A percentile compares a stretch with the other conserved stretches of the same genome.
Evolutionary conservation across 768 basidiomycete species (phyloP).

Genomic region (Sporobolomyces pararoseus): DNA sequence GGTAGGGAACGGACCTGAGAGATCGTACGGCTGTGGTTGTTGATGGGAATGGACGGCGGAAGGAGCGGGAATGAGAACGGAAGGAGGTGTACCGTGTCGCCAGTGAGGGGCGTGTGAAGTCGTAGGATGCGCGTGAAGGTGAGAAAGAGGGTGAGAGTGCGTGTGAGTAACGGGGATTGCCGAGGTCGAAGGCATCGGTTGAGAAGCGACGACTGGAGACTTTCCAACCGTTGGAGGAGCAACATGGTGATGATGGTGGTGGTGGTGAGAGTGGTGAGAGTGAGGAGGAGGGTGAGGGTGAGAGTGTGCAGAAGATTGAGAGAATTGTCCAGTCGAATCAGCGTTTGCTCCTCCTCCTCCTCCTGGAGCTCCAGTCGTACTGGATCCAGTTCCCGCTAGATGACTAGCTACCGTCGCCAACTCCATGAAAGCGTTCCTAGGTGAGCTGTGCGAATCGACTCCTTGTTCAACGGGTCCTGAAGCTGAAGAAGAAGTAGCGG

Average conservation of each 20-base stretch:
- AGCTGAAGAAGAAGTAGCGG: too few relatives aligned
- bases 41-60: neutral
- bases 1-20: neutral
- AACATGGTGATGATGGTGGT: slow-evolving; percentile 15
- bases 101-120: neutral
- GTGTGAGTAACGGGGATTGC: neutral
- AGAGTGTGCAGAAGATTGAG: neutral
- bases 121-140: slow-evolving; percentile 15
- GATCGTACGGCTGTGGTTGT: neutral
- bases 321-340: neutral
- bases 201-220: neutral
- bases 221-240: neutral
- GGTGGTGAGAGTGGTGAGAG: neutral
- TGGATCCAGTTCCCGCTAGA: neutral
- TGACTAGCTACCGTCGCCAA: slow-evolving; percentile 29
- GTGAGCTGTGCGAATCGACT: too few relatives aligned
- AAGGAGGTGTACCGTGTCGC: slow-evolving; percentile 3
- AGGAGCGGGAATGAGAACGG: slow-evolving; percentile 16
- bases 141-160: neutral
- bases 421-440: slow-evolving; percentile 26
- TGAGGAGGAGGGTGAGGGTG: neutral
- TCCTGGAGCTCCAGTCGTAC: neutral
- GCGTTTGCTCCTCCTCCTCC: neutral
- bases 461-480: neutral
- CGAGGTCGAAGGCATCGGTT: neutral